Percentiles rank a stretch among this genome's conserved stretches.
phyloP scores from a whole-genome alignment of 2,329 filamentous ascomycete species.

The Xylariomycetidae sp. region DNA sequence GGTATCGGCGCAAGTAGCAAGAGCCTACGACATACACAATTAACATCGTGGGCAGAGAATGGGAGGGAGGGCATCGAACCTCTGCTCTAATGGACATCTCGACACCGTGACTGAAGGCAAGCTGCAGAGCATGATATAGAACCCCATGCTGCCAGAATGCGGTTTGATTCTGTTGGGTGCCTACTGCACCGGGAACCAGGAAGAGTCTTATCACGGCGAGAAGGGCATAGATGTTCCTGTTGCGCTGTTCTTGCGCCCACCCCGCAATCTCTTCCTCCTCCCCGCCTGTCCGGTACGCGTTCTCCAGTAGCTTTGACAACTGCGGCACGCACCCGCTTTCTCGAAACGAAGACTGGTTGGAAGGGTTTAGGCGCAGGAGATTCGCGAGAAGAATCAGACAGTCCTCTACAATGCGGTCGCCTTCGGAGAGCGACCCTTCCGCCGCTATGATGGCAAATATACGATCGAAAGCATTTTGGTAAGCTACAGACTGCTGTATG shows the following conservation, averaged over 20 bases:
- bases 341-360: constrained; percentile 89
- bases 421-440: constrained; percentile 77
- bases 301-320: constrained; percentile 62
- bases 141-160: constrained; percentile 81
- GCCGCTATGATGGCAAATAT: constrained; percentile 74
- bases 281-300: constrained; percentile 47
- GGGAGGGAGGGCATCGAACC: constrained; percentile 26
- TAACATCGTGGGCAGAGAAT: constrained; percentile 13
- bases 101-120: constrained; percentile 70
- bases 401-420: constrained; percentile 84
- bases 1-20: constrained; percentile 80
- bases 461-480: constrained; percentile 87
- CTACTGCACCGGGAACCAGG: constrained; percentile 70
- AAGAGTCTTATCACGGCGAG: constrained; percentile 84
- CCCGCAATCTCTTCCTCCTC: constrained; percentile 56
- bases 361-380: constrained; percentile 76
- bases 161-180: constrained; percentile 75
- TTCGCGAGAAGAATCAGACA: constrained; percentile 88
- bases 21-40: constrained; percentile 43
- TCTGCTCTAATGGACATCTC: constrained; percentile 77
- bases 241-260: constrained; percentile 72
- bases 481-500: constrained; percentile 91
- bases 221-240: constrained; percentile 88
- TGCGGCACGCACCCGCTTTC: constrained; percentile 79
- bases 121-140: constrained; percentile 69